phyloP scores from a whole-genome alignment of 192 early-diverging fungal genomes.

The Kickxella alabastrina region DNA sequence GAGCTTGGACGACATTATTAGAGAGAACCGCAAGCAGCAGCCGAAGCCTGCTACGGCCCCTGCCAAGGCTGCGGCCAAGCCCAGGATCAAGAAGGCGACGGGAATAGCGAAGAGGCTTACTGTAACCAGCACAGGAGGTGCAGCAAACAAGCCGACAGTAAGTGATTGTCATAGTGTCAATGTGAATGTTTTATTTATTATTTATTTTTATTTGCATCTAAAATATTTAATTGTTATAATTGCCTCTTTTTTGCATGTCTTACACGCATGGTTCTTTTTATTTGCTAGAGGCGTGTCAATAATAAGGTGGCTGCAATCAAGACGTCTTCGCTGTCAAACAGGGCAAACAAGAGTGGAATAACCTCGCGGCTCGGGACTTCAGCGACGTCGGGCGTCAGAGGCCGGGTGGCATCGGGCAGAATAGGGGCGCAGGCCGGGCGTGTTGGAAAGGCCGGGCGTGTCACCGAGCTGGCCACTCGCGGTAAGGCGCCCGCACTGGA shows the following conservation, averaged over 20 bases:
- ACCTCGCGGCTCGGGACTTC: constrained; percentile 19
- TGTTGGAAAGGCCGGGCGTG: constrained; percentile 3
- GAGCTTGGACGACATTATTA: constrained; percentile 44
- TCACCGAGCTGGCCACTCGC: neutral
- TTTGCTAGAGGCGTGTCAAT: constrained; percentile 38
- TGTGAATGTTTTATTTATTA: neutral
- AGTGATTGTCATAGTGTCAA: neutral
- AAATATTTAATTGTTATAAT: constrained; percentile 14
- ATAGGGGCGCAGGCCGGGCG: constrained; percentile 3
- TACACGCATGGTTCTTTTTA: too few species aligned
- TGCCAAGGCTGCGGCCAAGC: constrained; percentile 2
- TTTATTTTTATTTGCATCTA: constrained; percentile 2
- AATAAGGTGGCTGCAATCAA: constrained; percentile 14
- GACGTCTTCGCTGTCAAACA: neutral
- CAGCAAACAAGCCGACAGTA: constrained; percentile 3
- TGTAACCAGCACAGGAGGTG: neutral
- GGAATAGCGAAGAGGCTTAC: too few species aligned
- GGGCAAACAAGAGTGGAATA: constrained; percentile 6
- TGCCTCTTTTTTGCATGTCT: neutral
- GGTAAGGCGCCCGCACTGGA: neutral
- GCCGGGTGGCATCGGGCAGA: neutral
- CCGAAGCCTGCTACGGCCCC: neutral
- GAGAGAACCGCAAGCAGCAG: constrained; percentile 14
- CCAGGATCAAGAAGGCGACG: constrained; percentile 16
- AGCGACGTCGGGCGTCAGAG: constrained; percentile 1